phyloP scores from a whole-genome alignment of 2,329 filamentous ascomycete genomes.

The Thelonectria olida region DNA sequence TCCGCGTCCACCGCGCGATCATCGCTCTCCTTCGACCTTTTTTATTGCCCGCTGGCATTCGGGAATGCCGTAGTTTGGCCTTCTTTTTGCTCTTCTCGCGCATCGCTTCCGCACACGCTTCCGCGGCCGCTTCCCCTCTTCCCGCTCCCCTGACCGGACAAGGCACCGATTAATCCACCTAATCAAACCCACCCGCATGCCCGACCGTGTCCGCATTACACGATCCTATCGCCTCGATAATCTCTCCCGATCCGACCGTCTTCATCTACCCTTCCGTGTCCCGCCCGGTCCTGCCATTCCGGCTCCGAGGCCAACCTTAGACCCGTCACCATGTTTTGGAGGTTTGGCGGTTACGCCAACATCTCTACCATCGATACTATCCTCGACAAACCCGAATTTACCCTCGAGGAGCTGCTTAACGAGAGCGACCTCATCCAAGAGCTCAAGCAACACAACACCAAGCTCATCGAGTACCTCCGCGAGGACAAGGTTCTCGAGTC shows the following conservation, averaged over 20 bases:
- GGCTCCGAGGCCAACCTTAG: conserved; percentile 44
- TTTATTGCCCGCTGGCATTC: conserved; percentile 8
- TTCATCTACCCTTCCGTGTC: conserved; percentile 24
- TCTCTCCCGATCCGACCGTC: conserved; percentile 21
- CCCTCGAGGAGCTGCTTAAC: conserved; percentile 93
- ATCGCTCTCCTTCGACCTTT: conserved; percentile 1
- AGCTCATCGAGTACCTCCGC: conserved; percentile 94
- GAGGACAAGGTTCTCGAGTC: conserved; percentile 86
- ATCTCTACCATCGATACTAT: conserved; percentile 96
- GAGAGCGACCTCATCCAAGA: conserved; percentile 97
- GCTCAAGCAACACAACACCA: conserved; percentile 97
- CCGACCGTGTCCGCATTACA: conserved; percentile 38
- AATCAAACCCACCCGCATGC: conserved; percentile 16
- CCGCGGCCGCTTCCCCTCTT: conserved; percentile 9
- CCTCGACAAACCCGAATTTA: conserved; percentile 95
- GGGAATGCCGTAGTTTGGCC: conserved; percentile 23
- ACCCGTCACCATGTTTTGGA: conserved; percentile 91
- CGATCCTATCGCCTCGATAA: conserved; percentile 38
- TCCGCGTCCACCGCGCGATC: conserved; percentile 14
- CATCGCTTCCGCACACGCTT: conserved; percentile 9
- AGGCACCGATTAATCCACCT: conserved; percentile 7
- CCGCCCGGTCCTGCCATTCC: conserved; percentile 44
- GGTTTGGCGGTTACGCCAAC: conserved; percentile 98
- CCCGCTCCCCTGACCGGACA: background rate
- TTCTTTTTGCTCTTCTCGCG: conserved; percentile 9